Percentiles rank a stretch among this genome's conserved stretches.
phyloP scores from a whole-genome alignment of 164 flowering plant species.

The Buxus sempervirens region DNA sequence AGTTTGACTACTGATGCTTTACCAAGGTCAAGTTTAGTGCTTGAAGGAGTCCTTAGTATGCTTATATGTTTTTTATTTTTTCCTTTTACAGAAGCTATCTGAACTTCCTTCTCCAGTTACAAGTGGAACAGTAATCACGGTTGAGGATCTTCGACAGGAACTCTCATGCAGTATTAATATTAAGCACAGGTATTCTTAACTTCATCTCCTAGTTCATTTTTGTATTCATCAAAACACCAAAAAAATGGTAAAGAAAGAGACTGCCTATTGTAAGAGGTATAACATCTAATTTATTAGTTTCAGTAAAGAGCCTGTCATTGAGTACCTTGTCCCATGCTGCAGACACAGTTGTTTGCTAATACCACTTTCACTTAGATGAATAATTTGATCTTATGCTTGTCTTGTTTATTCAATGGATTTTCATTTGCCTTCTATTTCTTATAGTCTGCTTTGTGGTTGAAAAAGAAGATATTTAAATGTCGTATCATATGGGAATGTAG shows the following conservation, averaged over 20 bases:
- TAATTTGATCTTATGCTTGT: too few relatives aligned
- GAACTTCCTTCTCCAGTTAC: conserved; percentile 82
- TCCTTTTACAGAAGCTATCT: conserved; percentile 47
- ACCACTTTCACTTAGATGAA: too few relatives aligned
- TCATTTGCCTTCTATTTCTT: too few relatives aligned
- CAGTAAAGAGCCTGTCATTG: too few relatives aligned
- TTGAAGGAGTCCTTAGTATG: background rate
- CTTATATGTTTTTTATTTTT: conserved; percentile 1
- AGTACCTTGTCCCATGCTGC: too few relatives aligned
- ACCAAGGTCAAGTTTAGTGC: background rate
- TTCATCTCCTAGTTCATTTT: too few relatives aligned
- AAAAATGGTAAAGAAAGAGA: background rate
- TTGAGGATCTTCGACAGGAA: conserved; percentile 93
- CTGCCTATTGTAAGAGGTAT: background rate
- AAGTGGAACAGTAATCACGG: conserved; percentile 65
- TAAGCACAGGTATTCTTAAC: conserved; percentile 90
- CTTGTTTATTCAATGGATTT: too few relatives aligned
- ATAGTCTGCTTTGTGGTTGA: too few relatives aligned
- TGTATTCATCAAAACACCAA: background rate
- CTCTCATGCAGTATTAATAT: conserved; percentile 71
- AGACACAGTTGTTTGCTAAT: too few relatives aligned
- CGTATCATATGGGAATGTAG: too few relatives aligned
- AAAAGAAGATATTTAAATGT: too few relatives aligned
- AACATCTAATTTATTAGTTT: background rate
- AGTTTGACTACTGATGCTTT: background rate